Percentiles rank a stretch among this genome's conserved stretches.
Evolutionary conservation across 495 filamentous ascomycete species (phyloP).

Genomic region (Parachaetomium inaequale): DNA sequence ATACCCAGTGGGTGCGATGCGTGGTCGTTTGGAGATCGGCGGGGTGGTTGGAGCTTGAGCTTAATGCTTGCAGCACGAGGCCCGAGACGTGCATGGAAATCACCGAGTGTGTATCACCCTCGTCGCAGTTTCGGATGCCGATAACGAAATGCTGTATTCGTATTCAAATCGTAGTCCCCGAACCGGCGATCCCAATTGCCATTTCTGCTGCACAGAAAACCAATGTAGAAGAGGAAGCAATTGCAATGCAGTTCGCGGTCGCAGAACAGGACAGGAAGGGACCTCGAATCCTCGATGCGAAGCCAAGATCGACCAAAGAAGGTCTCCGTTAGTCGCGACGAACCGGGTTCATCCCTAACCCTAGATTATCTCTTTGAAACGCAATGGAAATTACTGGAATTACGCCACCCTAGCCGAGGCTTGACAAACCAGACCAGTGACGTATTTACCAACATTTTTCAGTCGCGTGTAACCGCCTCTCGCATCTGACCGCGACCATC

Average conservation of each 20-base stretch:
- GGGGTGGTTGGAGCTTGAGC: background rate
- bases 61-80: background rate
- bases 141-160: background rate
- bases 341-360: conserved; percentile 1
- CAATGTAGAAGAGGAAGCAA: background rate
- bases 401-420: conserved; percentile 1
- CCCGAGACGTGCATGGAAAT: too few species aligned
- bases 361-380: background rate
- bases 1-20: background rate
- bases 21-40: background rate
- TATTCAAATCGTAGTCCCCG: background rate
- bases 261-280: background rate
- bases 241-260: too few species aligned
- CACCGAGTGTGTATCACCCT: background rate
- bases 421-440: background rate
- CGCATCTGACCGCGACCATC: background rate
- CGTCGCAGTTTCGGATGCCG: background rate
- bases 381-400: conserved; percentile 5
- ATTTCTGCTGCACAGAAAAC: background rate
- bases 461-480: conserved; percentile 9
- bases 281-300: background rate
- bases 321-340: background rate
- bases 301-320: background rate
- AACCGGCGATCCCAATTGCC: background rate
- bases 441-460: conserved; percentile 14